Base-by-base conservation (phyloP, 2,329 filamentous ascomycete genomes). In the Aureobasidium pullulans region DNA sequence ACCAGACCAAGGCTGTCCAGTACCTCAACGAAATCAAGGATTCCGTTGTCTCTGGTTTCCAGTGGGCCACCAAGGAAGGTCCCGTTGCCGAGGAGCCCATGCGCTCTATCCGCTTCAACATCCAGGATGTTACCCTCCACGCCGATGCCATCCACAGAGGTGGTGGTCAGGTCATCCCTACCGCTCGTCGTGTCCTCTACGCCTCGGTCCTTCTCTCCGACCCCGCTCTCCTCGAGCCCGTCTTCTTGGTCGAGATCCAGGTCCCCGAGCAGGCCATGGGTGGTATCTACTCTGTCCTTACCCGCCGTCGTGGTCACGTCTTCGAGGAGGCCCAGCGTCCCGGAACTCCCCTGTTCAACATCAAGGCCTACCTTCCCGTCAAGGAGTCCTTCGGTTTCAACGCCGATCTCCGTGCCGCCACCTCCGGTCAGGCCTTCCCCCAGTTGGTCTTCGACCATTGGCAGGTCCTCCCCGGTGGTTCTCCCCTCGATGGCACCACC, bases 21-120 rank as follows among this genome's bases (percentile, higher is more conserved):
- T 99, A 97, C 87, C 85, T 99, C 74, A 94, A 90, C 83, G 94
- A 99, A 89, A 99, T 99, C 87, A 99, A 99, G 89, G 94, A 99
- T 76, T 97, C 93, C 63, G 88, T 97, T 70, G 92, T 97, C 74
- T 97, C 94, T 69, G 94, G 94, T 87, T 99, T 99, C 91, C 94
- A 99, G 81, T 99, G 94, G 94, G 94, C 94, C 68, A 90, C 90
- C 71, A 88, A 93, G 75, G 94, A 99, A 85, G 94, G 94, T 83
- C 94, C 94, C 72, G 80, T 99, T 75, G 92, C 89, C 70, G 94
- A 99, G 81, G 94, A 99, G 86, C 94, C 94, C 71, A 93, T 99
- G 91, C 90, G 94, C 76, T 87, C 87, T 68, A 79, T 95, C 78
- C 90, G 94, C 82, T 99, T 96, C 86, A 99, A 99, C 88, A 87